Percentiles rank a stretch among this genome's conserved stretches.
These are phyloP conservation scores for Butyriboletus loyo DNA, from an alignment of 768 basidiomycete genomes.

Conservation along the genomic window DNA sequence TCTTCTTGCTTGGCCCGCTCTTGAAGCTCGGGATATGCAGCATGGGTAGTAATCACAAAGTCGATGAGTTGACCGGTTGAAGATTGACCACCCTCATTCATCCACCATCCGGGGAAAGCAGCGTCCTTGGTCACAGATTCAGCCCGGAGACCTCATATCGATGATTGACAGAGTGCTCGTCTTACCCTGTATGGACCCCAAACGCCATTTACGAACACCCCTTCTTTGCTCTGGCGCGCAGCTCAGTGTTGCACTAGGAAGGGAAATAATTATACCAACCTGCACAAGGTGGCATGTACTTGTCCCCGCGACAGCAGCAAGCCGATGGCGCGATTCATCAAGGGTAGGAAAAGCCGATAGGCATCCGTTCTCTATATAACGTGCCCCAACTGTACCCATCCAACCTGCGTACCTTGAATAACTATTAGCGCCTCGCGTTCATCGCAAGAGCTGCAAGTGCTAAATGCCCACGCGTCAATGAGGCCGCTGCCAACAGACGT, in stretches of 20 bases:
- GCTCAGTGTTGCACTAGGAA: not conserved
- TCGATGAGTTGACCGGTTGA: slow-evolving; percentile 95
- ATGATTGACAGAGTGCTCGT: not conserved
- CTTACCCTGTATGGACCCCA: slow-evolving; percentile 86
- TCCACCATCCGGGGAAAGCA: slow-evolving; percentile 95
- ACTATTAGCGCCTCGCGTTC: not conserved
- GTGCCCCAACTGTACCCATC: slow-evolving; percentile 92
- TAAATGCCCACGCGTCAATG: slow-evolving; percentile 78
- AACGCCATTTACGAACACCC: slow-evolving; percentile 85
- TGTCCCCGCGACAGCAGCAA: slow-evolving; percentile 94
- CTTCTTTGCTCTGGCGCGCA: slow-evolving; percentile 62
- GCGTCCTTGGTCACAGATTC: slow-evolving; percentile 53
- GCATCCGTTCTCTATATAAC: slow-evolving; percentile 52
- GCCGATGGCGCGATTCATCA: slow-evolving; percentile 72
- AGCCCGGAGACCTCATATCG: not conserved
- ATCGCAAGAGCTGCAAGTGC: not conserved
- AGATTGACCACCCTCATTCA: slow-evolving; percentile 99
- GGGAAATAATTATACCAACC: slow-evolving; percentile 35
- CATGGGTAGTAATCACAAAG: slow-evolving; percentile 90
- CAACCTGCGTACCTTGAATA: slow-evolving; percentile 81
- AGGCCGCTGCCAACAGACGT: slow-evolving; percentile 92
- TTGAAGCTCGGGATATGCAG: slow-evolving; percentile 72
- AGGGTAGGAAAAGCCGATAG: slow-evolving; percentile 59
- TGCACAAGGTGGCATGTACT: slow-evolving; percentile 95
- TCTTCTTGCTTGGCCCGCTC: slow-evolving; percentile 57